Conservation (phyloP, 768 basidiomycete genomes). For the Daedaleopsis sinensis region DNA sequence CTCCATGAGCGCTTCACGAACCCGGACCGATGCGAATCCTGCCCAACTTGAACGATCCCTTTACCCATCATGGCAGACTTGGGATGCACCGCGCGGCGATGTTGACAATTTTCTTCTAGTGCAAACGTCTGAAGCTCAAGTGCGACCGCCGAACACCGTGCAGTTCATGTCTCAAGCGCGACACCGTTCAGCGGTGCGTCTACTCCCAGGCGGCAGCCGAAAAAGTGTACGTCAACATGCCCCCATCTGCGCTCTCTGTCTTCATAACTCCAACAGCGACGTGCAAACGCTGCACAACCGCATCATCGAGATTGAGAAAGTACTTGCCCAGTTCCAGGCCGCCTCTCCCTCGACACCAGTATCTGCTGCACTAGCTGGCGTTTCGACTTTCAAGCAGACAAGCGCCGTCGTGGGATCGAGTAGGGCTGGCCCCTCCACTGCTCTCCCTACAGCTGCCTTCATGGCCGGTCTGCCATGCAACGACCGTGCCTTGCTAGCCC, state of each 20-base stretch:
- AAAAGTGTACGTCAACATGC: slow-evolving; percentile 63
- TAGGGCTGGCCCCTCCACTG: slow-evolving; percentile 6
- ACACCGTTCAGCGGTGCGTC: slow-evolving; percentile 70
- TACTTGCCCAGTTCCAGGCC: slow-evolving; percentile 51
- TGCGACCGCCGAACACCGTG: slow-evolving; percentile 83
- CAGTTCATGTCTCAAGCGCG: slow-evolving; percentile 77
- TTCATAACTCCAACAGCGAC: slow-evolving; percentile 47
- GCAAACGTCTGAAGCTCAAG: slow-evolving; percentile 86
- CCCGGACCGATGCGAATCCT: not conserved
- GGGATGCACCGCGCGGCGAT: not conserved
- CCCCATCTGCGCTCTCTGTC: no score
- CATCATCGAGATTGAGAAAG: slow-evolving; percentile 68
- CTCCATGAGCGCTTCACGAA: not conserved
- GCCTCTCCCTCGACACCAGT: slow-evolving; percentile 22
- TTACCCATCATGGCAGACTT: not conserved
- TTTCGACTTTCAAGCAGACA: slow-evolving; percentile 19
- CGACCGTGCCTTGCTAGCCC: slow-evolving; percentile 42
- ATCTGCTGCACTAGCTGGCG: slow-evolving; percentile 22
- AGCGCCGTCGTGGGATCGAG: slow-evolving; percentile 12
- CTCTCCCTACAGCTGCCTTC: not conserved
- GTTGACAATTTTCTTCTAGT: slow-evolving; percentile 44
- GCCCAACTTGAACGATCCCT: not conserved
- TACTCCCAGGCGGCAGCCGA: slow-evolving; percentile 85
- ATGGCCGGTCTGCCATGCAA: slow-evolving; percentile 34
- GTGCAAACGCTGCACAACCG: slow-evolving; percentile 84